phyloP scores from a whole-genome alignment of 2,329 filamentous ascomycete species.

The Thelonectria rubi region DNA sequence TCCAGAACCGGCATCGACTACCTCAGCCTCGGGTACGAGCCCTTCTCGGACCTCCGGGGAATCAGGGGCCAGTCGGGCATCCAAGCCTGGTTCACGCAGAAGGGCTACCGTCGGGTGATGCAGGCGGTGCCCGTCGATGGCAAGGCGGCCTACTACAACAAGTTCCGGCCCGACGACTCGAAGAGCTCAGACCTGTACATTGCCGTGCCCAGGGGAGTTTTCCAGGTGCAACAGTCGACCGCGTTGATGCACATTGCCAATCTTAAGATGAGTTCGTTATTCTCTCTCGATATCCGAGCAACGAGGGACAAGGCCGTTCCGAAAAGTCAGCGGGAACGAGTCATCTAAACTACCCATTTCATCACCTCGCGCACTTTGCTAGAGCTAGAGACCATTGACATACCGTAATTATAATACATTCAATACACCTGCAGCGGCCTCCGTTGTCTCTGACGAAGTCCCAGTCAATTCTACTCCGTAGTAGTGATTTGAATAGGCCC shows the following conservation, averaged over 20 bases:
- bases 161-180: conserved; percentile 32
- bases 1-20: conserved; percentile 29
- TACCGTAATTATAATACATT: no score
- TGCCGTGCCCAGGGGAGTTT: conserved; percentile 24
- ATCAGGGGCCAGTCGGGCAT: conserved; percentile 11
- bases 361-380: no score
- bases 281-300: conserved; percentile 1
- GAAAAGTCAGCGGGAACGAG: neutral
- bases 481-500: no score
- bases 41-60: conserved; percentile 20
- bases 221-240: conserved; percentile 28
- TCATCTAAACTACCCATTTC: no score
- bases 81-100: conserved; percentile 17
- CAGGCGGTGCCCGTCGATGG: conserved; percentile 29
- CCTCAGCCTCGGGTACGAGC: conserved; percentile 35
- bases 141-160: conserved; percentile 34
- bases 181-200: conserved; percentile 31
- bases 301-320: neutral
- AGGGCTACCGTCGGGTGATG: conserved; percentile 29
- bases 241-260: conserved; percentile 34
- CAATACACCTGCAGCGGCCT: no score
- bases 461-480: no score
- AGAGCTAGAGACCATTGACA: no score
- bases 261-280: conserved; percentile 16
- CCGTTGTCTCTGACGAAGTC: no score